phyloP scores from a whole-genome alignment of 169 alveolate genomes.

The Plasmodium inui region DNA sequence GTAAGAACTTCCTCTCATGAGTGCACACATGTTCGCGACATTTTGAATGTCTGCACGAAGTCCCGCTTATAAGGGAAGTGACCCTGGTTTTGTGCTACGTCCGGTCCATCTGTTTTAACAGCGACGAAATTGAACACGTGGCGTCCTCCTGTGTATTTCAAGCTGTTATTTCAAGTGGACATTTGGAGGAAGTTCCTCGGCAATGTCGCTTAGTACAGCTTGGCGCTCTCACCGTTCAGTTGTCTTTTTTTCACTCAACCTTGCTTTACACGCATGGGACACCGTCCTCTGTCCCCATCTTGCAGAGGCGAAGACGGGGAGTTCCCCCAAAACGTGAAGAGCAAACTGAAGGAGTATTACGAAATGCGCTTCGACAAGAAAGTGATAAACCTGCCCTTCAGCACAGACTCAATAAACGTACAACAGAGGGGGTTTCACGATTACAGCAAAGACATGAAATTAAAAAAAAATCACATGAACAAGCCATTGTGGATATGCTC shows the following conservation, averaged over 20 bases:
- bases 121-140: neutral
- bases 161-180: neutral
- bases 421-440: constrained; percentile 88
- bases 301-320: constrained; percentile 16
- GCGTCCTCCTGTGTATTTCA: neutral
- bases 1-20: neutral
- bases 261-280: neutral
- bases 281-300: neutral
- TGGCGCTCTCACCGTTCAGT: neutral
- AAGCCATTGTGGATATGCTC: constrained; percentile 94
- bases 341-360: constrained; percentile 46
- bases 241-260: neutral
- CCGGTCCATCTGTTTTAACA: neutral
- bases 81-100: neutral
- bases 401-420: constrained; percentile 86
- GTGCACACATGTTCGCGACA: neutral
- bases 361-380: constrained; percentile 72
- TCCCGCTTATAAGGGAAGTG: too few relatives aligned
- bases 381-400: constrained; percentile 80
- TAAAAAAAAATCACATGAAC: constrained; percentile 87
- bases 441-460: constrained; percentile 82
- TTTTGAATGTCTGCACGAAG: neutral
- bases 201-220: neutral
- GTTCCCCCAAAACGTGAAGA: constrained; percentile 25
- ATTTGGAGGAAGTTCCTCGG: neutral